These are phyloP conservation scores for Leptosphaerulina australis DNA, from an alignment of 2,329 filamentous ascomycete species.

Conservation along the genomic window DNA sequence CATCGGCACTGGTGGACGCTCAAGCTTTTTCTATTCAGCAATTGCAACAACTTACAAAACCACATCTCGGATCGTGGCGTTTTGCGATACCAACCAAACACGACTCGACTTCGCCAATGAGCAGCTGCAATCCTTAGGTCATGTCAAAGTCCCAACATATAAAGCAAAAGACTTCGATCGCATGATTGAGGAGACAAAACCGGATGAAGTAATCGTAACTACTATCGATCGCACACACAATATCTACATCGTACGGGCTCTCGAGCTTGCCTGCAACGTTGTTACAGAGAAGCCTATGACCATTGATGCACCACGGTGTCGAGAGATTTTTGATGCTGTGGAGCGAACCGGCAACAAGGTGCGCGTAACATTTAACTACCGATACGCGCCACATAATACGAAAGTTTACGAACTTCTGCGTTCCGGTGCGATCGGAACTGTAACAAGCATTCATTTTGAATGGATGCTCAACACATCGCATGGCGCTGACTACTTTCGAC, in stretches of 20 bases:
- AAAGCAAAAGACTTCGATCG: conserved; percentile 61
- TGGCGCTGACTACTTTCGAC: conserved; percentile 67
- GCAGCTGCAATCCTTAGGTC: conserved; percentile 55
- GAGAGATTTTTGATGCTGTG: conserved; percentile 61
- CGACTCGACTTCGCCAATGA: conserved; percentile 63
- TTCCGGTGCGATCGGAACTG: conserved; percentile 61
- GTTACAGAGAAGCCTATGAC: conserved; percentile 72
- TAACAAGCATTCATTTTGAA: conserved; percentile 66
- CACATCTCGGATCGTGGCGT: conserved; percentile 60
- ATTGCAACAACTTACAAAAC: conserved; percentile 60
- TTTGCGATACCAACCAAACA: conserved; percentile 67
- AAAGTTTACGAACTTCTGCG: conserved; percentile 62
- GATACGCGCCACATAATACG: conserved; percentile 69
- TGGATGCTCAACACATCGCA: conserved; percentile 68
- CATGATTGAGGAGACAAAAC: conserved; percentile 63
- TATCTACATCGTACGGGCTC: conserved; percentile 63
- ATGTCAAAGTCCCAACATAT: conserved; percentile 60
- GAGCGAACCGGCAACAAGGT: conserved; percentile 57
- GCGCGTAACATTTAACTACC: conserved; percentile 68
- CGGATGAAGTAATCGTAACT: conserved; percentile 67
- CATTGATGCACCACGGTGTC: conserved; percentile 62
- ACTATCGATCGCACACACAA: conserved; percentile 68
- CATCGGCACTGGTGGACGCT: conserved; percentile 64
- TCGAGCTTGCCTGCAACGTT: conserved; percentile 65
- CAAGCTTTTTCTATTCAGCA: conserved; percentile 66